Evolutionary conservation across 345 rosid species (phyloP).

Genomic region (Acer campestre): DNA sequence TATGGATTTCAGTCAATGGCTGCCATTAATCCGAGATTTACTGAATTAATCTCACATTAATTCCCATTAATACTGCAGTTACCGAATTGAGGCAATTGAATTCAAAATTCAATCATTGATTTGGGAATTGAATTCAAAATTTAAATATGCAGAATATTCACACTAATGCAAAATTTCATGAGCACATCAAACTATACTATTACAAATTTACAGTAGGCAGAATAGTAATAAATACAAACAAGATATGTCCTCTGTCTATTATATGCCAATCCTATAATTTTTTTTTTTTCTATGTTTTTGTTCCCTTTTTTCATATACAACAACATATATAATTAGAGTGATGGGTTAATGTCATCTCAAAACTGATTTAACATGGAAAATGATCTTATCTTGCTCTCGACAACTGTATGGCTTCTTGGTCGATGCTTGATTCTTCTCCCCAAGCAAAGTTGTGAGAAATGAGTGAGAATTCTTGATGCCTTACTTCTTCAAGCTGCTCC

Average conservation of each 20-base stretch:
- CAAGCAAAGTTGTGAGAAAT: slow-evolving; percentile 58
- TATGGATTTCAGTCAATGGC: too few relatives aligned
- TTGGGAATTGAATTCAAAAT: too few relatives aligned
- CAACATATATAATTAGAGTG: neutral
- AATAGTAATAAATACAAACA: too few relatives aligned
- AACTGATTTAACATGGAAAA: slow-evolving; percentile 15
- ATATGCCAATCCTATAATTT: neutral
- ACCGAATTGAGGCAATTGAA: too few relatives aligned
- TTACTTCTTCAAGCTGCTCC: slow-evolving; percentile 72
- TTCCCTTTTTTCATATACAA: neutral
- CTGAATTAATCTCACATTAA: too few relatives aligned
- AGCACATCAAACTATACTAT: neutral
- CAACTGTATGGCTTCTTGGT: slow-evolving; percentile 80
- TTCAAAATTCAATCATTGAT: too few relatives aligned
- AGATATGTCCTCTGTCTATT: neutral
- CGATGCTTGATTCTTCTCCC: slow-evolving; percentile 64
- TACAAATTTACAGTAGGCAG: neutral
- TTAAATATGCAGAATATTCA: too few relatives aligned
- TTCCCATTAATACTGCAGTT: too few relatives aligned
- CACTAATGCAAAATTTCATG: neutral
- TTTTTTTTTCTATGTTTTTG: neutral
- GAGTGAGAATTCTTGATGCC: slow-evolving; percentile 55
- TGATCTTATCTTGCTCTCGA: slow-evolving; percentile 63
- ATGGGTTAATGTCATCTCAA: neutral
- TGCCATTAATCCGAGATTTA: too few relatives aligned